A percentile compares a stretch with the other conserved stretches of the same genome.
These are phyloP conservation scores for Thinopyrum elongatum DNA, from an alignment of 176 grass and related monocot genomes.

Conservation along the genomic window DNA sequence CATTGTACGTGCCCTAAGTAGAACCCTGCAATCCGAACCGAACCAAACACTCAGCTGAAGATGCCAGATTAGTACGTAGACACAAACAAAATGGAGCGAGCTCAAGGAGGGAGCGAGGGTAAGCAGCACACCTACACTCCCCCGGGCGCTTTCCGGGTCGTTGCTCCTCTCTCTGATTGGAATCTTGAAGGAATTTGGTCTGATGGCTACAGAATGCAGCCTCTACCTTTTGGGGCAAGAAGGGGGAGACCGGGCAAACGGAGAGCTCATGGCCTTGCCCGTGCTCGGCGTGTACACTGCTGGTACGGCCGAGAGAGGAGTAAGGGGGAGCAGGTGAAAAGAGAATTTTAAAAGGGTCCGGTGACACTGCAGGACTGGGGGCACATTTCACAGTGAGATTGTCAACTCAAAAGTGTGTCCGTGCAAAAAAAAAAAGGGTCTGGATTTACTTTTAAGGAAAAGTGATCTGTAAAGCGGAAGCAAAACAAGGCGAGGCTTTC, in stretches of 20 bases:
- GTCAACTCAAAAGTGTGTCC: conserved; percentile 19
- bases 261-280: neutral
- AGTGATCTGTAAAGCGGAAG: neutral
- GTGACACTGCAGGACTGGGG: conserved; percentile 8
- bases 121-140: conserved; percentile 10
- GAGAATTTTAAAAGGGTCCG: neutral
- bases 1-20: too few species aligned
- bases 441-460: conserved; percentile 19
- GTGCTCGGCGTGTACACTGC: conserved; percentile 2
- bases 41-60: neutral
- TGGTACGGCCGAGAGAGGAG: too few species aligned
- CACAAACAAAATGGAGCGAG: neutral
- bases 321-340: conserved; percentile 11
- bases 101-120: neutral
- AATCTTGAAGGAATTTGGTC: neutral
- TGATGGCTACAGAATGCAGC: conserved; percentile 7
- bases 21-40: conserved; percentile 19
- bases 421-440: neutral
- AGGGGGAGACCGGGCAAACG: conserved; percentile 1
- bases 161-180: neutral
- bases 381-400: conserved; percentile 11
- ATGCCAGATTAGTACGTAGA: neutral
- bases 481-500: conserved; percentile 17
- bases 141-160: neutral
- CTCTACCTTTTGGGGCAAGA: neutral